phyloP scores from a whole-genome alignment of 495 filamentous ascomycete species.

The Bathelium albidoporum region DNA sequence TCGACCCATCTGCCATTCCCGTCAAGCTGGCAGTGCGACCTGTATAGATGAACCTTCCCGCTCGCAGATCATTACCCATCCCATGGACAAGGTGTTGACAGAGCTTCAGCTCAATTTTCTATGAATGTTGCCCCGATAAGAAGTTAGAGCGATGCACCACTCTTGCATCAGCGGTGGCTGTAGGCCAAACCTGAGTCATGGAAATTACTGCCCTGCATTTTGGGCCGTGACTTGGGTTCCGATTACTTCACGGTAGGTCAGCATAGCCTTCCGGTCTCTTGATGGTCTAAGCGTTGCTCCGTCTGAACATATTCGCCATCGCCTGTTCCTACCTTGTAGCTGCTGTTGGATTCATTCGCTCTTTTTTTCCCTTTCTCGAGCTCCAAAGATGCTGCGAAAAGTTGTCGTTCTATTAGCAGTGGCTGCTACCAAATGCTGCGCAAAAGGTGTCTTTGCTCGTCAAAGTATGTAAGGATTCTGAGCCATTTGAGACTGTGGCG shows the following conservation, averaged over 20 bases:
- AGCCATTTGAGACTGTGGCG: not conserved
- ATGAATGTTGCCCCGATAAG: not conserved
- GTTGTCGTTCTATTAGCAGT: not conserved
- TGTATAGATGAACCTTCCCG: not conserved
- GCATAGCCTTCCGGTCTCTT: not conserved
- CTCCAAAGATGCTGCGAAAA: not conserved
- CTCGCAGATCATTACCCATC: not conserved
- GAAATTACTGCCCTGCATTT: not conserved
- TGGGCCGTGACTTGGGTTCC: not conserved
- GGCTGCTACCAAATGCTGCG: not conserved
- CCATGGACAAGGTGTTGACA: not conserved
- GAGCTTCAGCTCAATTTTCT: not conserved
- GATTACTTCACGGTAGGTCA: not conserved
- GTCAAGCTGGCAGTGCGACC: not conserved
- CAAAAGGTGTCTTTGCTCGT: not conserved
- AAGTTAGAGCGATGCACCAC: not conserved
- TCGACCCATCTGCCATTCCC: not conserved
- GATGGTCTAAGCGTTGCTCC: not conserved
- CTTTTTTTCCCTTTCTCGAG: not conserved
- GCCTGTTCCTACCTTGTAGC: not conserved
- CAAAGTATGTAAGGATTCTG: not conserved
- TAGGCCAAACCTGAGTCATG: not conserved
- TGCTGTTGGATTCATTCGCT: not conserved
- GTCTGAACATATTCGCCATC: not conserved
- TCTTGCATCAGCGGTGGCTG: not conserved